Percentiles rank a stretch among this genome's conserved stretches.
Evolutionary conservation across 2,329 filamentous ascomycete genomes (phyloP).

Genomic region (Fusarium robinianum): DNA sequence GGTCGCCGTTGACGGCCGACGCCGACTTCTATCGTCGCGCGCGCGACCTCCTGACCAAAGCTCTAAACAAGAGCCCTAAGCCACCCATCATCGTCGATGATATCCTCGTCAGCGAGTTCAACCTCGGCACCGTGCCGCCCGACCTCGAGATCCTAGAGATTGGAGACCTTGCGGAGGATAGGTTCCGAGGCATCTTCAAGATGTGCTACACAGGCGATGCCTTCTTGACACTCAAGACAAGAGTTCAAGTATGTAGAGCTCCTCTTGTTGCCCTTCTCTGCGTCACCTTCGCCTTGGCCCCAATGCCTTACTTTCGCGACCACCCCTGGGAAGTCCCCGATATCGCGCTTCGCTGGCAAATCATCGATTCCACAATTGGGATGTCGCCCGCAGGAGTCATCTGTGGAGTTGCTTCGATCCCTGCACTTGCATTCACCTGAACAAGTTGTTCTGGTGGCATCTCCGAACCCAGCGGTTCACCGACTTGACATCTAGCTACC

Average conservation of each 20-base stretch:
- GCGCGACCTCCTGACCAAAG: constrained; percentile 90
- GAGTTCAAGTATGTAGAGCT: constrained; percentile 74
- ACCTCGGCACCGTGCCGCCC: constrained; percentile 90
- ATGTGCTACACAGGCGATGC: constrained; percentile 98
- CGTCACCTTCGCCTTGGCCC: constrained; percentile 7
- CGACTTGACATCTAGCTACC: constrained; percentile 1
- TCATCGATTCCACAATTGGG: constrained; percentile 3
- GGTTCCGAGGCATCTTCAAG: constrained; percentile 98
- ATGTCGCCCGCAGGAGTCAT: constrained; percentile 1
- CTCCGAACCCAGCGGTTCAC: background rate
- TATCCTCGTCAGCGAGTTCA: constrained; percentile 97
- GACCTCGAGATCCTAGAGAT: constrained; percentile 98
- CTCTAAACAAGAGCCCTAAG: constrained; percentile 96
- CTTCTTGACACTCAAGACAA: constrained; percentile 90
- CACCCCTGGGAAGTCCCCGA: constrained; percentile 6
- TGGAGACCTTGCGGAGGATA: constrained; percentile 93
- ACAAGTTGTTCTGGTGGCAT: constrained; percentile 4
- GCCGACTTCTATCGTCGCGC: constrained; percentile 88
- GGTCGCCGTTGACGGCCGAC: constrained; percentile 97
- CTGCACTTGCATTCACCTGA: background rate
- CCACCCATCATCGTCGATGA: constrained; percentile 99
- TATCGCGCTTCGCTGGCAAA: constrained; percentile 1
- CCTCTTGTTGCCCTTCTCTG: constrained; percentile 15
- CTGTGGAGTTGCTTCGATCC: background rate
- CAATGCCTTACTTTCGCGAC: constrained; percentile 2